Evolutionary conservation across 2,329 filamentous ascomycete species (phyloP).

Genomic region (Penicillium sp.): DNA sequence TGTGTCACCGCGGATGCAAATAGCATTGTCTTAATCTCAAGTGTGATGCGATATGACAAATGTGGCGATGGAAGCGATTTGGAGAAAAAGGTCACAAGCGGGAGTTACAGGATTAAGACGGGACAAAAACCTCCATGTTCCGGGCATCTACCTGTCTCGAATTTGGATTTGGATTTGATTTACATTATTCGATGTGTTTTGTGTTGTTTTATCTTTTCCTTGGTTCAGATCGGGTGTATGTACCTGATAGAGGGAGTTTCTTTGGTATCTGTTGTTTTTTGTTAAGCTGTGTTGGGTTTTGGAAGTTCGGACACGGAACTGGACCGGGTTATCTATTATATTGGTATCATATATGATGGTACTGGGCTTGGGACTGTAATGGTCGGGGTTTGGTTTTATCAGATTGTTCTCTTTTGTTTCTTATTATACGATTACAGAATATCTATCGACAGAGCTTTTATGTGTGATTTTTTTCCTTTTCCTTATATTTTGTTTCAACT

Average conservation of each 20-base stretch:
- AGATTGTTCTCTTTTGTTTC: conserved; percentile 2
- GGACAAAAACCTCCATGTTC: background rate
- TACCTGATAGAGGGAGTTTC: conserved; percentile 1
- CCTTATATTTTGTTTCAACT: background rate
- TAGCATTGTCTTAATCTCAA: background rate
- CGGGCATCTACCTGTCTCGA: background rate
- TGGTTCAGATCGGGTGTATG: background rate
- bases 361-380: conserved; percentile 4
- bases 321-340: conserved; percentile 3
- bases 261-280: background rate
- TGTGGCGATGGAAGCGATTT: background rate
- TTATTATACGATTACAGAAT: conserved; percentile 5
- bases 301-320: background rate
- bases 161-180: background rate
- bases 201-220: background rate
- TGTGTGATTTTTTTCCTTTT: background rate
- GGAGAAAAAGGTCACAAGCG: background rate
- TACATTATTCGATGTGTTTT: background rate
- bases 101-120: background rate
- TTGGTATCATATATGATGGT: conserved; percentile 4
- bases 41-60: background rate
- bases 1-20: background rate
- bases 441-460: conserved; percentile 3
- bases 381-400: background rate
- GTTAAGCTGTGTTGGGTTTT: background rate